Conservation (phyloP, 2,329 filamentous ascomycete genomes). For the Alternaria conjuncta region DNA sequence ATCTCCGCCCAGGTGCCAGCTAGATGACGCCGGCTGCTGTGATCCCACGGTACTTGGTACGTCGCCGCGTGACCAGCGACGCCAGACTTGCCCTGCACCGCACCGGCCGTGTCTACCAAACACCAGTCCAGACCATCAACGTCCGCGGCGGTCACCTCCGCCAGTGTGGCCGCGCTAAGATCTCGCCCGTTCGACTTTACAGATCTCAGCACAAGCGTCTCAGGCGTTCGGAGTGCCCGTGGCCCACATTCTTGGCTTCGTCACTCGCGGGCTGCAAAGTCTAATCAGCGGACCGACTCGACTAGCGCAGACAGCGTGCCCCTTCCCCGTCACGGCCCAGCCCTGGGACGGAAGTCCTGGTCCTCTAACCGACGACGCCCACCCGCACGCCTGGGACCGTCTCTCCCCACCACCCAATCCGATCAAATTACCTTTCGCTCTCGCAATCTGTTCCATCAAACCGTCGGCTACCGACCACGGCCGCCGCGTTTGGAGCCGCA, state of each 20-base stretch:
- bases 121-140: background rate
- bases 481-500: constrained; percentile 44
- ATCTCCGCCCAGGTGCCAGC: background rate
- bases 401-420: constrained; percentile 27
- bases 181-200: constrained; percentile 23
- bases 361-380: constrained; percentile 42
- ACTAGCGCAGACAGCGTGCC: constrained; percentile 17
- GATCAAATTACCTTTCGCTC: constrained; percentile 4
- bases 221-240: constrained; percentile 33
- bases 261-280: constrained; percentile 38
- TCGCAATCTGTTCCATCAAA: constrained; percentile 1
- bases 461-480: constrained; percentile 28
- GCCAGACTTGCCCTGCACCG: background rate
- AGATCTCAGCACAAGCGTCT: constrained; percentile 23
- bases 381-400: constrained; percentile 40
- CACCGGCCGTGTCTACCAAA: background rate
- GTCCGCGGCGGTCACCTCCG: constrained; percentile 1
- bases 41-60: background rate
- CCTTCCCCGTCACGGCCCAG: constrained; percentile 32
- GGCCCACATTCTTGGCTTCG: constrained; percentile 28
- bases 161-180: constrained; percentile 23
- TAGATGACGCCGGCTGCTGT: background rate
- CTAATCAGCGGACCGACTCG: constrained; percentile 33
- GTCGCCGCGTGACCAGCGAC: background rate
- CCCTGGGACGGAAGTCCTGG: constrained; percentile 30